Base-by-base conservation (phyloP, 441 rosid species). In the Brassica balearica region DNA sequence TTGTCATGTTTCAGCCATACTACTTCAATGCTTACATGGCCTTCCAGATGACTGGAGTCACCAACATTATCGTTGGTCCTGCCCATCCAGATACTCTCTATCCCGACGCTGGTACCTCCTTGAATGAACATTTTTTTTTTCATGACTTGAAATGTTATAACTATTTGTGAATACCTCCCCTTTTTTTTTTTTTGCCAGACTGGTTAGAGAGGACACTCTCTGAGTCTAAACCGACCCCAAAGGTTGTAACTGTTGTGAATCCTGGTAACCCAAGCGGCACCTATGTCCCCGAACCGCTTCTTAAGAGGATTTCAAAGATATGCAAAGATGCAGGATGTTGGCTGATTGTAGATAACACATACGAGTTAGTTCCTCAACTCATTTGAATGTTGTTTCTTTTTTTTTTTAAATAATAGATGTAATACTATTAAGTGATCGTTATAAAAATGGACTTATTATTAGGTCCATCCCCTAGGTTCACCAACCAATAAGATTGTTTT, bases 1-100 rank as follows among this genome's bases (percentile, higher is more conserved):
- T 94, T 6, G 90, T 96, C 62, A 90, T 96, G 98, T 96, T 96
- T 88, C 91, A 95, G 69, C 99, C 99, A 15, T 96, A 94, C 83
- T 96, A 96, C 88, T 96, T 96, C 89, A 96, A 96, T 68, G 84
- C 99, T 43, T 94, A 94, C 83, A 96, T 92, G 98, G 88, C 98
- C 65, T 94, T 96, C 89, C 99, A 96, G 88, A 96, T 96, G 98
- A 96, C 98, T 5, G 98, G 98, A 5, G 76, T 96, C 84, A 94
- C 98, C 74, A 73, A 94, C 68, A 96, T 96, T 65, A 53, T 91
- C 56, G 96, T 96, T 59, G 98, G 98, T 76, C 96, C 98, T 83
- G 86, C 93, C 74, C 55, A 80, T 76, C 87, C 93, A 1, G 60
- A 83, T 63, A 96, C 91, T 4, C 97, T 92, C 82, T 73, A 92